A percentile compares a stretch with the other conserved stretches of the same genome.
Evolutionary conservation across 139 green algal genomes (phyloP).

Genomic region (Trebouxia sp.): DNA sequence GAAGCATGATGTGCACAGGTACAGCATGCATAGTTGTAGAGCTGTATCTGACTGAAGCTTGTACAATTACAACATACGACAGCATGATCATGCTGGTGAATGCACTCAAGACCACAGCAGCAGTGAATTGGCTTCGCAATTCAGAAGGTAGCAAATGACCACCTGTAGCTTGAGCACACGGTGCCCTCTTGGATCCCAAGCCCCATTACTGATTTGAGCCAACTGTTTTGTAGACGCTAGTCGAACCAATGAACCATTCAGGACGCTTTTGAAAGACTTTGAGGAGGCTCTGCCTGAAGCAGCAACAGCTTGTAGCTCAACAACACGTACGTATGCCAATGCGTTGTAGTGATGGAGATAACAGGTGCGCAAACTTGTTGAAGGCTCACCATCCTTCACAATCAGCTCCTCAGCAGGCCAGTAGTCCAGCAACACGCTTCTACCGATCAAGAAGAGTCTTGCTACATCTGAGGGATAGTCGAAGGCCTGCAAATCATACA

Average conservation of each 20-base stretch:
- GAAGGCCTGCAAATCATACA: background rate
- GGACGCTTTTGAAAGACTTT: background rate
- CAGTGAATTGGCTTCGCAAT: too few relatives aligned
- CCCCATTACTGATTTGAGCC: background rate
- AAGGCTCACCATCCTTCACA: background rate
- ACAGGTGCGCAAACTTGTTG: too few relatives aligned
- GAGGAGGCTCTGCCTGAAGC: background rate
- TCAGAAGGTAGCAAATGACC: background rate
- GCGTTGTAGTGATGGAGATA: too few relatives aligned
- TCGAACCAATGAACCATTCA: background rate
- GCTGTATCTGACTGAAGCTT: too few relatives aligned
- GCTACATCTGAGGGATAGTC: background rate
- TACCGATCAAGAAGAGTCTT: background rate
- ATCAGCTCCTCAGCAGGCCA: conserved; percentile 7
- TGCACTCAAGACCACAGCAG: too few relatives aligned
- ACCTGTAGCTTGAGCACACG: background rate
- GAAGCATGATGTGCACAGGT: too few relatives aligned
- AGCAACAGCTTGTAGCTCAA: too few relatives aligned
- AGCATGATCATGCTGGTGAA: too few relatives aligned
- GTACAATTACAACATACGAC: too few relatives aligned
- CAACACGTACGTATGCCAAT: too few relatives aligned
- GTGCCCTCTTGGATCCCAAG: background rate
- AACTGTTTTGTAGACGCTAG: background rate
- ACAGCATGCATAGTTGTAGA: too few relatives aligned
- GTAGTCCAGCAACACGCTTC: background rate